Base-by-base conservation (phyloP, 371 early-diverging fungal species). In the Smittium culicis region DNA sequence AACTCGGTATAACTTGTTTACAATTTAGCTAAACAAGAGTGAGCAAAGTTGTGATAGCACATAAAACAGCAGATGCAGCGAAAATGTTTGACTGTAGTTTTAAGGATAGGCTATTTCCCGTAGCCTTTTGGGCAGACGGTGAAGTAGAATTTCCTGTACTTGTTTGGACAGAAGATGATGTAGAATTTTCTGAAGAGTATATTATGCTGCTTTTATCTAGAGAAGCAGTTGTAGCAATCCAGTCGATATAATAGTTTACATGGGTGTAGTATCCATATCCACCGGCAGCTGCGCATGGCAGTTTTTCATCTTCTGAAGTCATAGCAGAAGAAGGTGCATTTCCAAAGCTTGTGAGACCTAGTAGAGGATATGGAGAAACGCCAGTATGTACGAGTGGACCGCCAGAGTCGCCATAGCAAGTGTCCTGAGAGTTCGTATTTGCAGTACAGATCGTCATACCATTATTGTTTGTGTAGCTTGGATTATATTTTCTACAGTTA, bases 391-490 rank as follows among this genome's bases (percentile, higher is more conserved):
- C 16, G 2, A 77, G 65, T 0, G 76, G 78, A 33, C 76, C 78
- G 1, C 78, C 78, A 20, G 72, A 72, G 67, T 75, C 78, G 31
- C 76, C 78, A 8, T 55, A 58, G 70, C 78, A 77, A 31, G 78
- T 69, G 58, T 71, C 74, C 27, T 64, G 60, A 34, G 74, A 74
- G 1, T 27, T 68, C 16, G 61, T 35, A 16, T 66, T 71, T 25
- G 68, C 68, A 1, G 74, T 71, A 67, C 76, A 77, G 55, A 77
- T 45, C 63, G 64, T 68, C 24, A 56, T 60, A 25, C 32, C 62
- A 32, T 30, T 62, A 57, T 30, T 35, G 20, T 34, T 34, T 56
- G 54, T 27, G 24, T 64, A 70, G n/a, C 30, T 31, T 29, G 66
- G 54, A 27, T 60, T 56, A 67, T 65, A 65, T 14, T 61, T 25